A percentile compares a stretch with the other conserved stretches of the same genome.
These are phyloP conservation scores for Panicum virgatum DNA, from an alignment of 202 grass and related monocot genomes.

Conservation along the genomic window DNA sequence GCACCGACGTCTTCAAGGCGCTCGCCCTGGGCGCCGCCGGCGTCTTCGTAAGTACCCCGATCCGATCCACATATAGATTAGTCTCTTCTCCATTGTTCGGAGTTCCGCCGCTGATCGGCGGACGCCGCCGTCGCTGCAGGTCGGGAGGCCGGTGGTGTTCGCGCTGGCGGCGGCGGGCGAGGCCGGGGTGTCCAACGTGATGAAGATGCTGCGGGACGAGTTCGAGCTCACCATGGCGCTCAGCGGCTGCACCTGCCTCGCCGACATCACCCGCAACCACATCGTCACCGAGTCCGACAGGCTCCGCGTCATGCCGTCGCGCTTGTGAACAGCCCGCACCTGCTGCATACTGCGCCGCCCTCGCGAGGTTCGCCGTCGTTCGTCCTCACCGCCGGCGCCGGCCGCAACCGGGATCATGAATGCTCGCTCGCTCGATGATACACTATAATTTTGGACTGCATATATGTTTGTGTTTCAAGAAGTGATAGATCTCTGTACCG, in stretches of 20 bases:
- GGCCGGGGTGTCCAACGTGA: constrained; percentile 73
- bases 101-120: not conserved
- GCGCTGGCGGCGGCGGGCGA: constrained; percentile 83
- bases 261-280: constrained; percentile 92
- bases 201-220: constrained; percentile 85
- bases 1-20: constrained; percentile 97
- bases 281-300: constrained; percentile 71
- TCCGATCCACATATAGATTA: not conserved
- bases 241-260: constrained; percentile 81
- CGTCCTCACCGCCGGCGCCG: not conserved
- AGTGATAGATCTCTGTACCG: not conserved
- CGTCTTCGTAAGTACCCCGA: constrained; percentile 65
- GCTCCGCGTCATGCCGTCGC: constrained; percentile 53
- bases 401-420: not conserved
- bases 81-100: too few species aligned
- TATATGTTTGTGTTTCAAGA: too few species aligned
- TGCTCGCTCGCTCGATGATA: not conserved
- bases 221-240: constrained; percentile 92
- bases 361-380: not conserved
- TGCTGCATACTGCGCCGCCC: too few species aligned
- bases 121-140: constrained; percentile 32
- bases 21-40: constrained; percentile 90
- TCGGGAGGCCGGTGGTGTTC: constrained; percentile 89
- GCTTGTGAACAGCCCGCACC: constrained; percentile 57
- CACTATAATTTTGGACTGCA: not conserved